Evolutionary conservation across 768 basidiomycete species (phyloP), one percentile per base, ranked within the genome.

Genomic region (Boletus vermiculosoides): DNA sequence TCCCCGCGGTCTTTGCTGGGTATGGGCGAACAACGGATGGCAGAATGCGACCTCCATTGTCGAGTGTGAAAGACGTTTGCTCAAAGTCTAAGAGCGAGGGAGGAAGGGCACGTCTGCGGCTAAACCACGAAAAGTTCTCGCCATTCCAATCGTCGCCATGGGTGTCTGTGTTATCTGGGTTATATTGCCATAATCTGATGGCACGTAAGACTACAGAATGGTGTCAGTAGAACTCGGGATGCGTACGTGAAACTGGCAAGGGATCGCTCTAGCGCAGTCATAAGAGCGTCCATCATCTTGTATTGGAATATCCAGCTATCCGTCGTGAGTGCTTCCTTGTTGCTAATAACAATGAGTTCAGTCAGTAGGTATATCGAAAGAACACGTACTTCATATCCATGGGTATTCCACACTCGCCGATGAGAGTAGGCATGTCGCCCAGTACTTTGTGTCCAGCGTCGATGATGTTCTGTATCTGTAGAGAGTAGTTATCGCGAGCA

Each of bases 111-210:
- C 87, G 83, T 36, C 70, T 73, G 42, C 76, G 74, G 64, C 85
- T 85, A 80, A 93, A 98, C 92, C 92, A 97, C 1, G 92, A 94
- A 69, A 99, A 98, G 74, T 95, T 97, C 73, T 99, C 95, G 52
- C 90, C 92, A 64, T 95, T 96, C 95, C 95, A 97, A 68, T 86
- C 73, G 68, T 98, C 95, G 16, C 96, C 96, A 25, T 72, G 64
- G 18, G 71, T 63, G 69, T 98, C 94, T 39, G 81, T 79, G 72
- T 98, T 98, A 50, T 80, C 76, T 0, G 95, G 90, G 65, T 98
- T 97, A 71, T 97, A 98, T 57, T 91, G 93, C 96, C 96, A 98
- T 7, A 98, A 73, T 2, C 94, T 97, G 63, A 7, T 34, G 36
- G 16, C 4, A 7, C 34, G 18, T 59, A 30, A 52, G 50, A 22